A percentile compares a stretch with the other conserved stretches of the same genome.
phyloP scores from a whole-genome alignment of 768 basidiomycete genomes.

The Mycena leptocephala region DNA sequence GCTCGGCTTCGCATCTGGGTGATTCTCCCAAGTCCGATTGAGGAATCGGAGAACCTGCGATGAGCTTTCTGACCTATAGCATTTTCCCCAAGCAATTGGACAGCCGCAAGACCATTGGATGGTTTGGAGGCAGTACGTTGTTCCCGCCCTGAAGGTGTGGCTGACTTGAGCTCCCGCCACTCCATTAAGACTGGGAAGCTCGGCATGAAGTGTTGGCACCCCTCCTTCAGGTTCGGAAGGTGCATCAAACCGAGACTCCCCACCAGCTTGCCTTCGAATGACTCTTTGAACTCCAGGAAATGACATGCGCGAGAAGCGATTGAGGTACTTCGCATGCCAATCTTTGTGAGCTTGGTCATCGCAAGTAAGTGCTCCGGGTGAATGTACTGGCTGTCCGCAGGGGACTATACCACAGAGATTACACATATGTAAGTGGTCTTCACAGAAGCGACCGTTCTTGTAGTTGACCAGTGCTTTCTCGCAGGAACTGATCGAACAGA shows the following conservation, averaged over 20 bases:
- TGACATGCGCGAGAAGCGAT: neutral
- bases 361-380: neutral
- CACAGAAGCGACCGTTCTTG: conserved; percentile 5
- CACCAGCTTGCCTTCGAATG: neutral
- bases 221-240: neutral
- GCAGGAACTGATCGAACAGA: neutral
- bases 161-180: neutral
- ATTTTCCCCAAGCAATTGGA: conserved; percentile 6
- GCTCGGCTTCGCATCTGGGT: neutral
- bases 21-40: neutral
- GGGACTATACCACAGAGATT: neutral
- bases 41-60: neutral
- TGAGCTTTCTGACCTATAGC: neutral
- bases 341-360: neutral
- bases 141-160: conserved; percentile 4
- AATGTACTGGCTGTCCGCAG: neutral
- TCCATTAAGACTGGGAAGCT: neutral
- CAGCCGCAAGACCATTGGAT: conserved; percentile 3
- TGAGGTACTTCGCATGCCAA: neutral
- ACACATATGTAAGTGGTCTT: neutral
- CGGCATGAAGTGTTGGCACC: neutral
- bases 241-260: neutral
- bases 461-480: neutral
- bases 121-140: neutral
- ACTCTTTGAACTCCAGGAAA: conserved; percentile 12